Conservation (phyloP, 1,284 basidiomycete genomes). For the Puccinia hordei region DNA sequence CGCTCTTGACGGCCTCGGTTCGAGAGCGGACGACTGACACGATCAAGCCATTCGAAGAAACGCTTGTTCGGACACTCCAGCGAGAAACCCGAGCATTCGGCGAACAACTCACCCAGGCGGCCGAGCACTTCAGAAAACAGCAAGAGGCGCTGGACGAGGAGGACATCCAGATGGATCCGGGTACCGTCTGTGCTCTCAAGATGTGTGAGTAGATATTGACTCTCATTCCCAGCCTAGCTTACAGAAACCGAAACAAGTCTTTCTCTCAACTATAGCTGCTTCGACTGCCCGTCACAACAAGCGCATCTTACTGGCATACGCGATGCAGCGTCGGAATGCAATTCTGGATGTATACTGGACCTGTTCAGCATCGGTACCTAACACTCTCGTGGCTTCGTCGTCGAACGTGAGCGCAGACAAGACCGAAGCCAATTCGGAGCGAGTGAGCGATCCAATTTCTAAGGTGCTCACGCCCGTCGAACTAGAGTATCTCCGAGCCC, state of each 20-base stretch:
- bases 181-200: conserved; percentile 38
- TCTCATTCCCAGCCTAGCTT: background rate
- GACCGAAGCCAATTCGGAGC: background rate
- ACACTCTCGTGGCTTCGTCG: conserved; percentile 37
- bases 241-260: background rate
- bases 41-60: conserved; percentile 40
- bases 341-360: conserved; percentile 45
- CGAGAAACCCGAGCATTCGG: conserved; percentile 32
- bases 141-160: conserved; percentile 24
- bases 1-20: conserved; percentile 25
- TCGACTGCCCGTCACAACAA: conserved; percentile 48
- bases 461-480: conserved; percentile 46
- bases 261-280: conserved; percentile 15
- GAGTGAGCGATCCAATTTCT: conserved; percentile 28
- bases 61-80: conserved; percentile 31
- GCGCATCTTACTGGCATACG: conserved; percentile 40
- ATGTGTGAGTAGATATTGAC: conserved; percentile 31
- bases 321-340: conserved; percentile 46
- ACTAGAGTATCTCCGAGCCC: conserved; percentile 41
- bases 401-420: conserved; percentile 24
- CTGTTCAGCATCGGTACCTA: conserved; percentile 35
- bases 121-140: conserved; percentile 36
- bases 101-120: conserved; percentile 32
- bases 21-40: conserved; percentile 30
- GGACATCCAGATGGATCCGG: conserved; percentile 25